phyloP scores from a whole-genome alignment of 108 stramenopile genomes.

The Schizochytrium sp. region DNA sequence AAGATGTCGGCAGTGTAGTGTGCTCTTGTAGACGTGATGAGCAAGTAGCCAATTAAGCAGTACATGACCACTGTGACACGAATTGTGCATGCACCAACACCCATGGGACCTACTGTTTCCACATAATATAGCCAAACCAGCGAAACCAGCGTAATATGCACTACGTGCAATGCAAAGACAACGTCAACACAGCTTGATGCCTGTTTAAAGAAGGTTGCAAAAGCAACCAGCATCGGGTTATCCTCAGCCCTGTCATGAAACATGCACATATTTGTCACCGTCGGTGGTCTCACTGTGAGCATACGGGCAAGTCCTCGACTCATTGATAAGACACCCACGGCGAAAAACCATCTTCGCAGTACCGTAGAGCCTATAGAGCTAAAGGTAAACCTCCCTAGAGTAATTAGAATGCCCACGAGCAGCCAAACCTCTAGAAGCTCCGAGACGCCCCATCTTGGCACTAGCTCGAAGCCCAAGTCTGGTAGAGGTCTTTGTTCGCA shows the following conservation, averaged over 20 bases:
- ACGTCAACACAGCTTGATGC: slow-evolving; percentile 51
- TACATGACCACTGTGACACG: background rate
- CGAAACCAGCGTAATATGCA: slow-evolving; percentile 1
- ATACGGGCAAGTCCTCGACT: background rate
- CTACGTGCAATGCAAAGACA: slow-evolving; percentile 47
- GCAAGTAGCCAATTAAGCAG: background rate
- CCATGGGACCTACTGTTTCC: background rate
- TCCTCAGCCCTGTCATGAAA: background rate
- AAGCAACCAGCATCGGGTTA: background rate
- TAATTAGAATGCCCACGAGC: slow-evolving; percentile 18
- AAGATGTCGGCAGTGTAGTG: slow-evolving; percentile 52
- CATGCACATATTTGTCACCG: background rate
- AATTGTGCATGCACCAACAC: background rate
- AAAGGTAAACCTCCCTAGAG: slow-evolving; percentile 20
- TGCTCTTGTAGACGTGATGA: background rate
- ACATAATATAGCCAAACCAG: slow-evolving; percentile 57
- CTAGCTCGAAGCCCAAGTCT: slow-evolving; percentile 7
- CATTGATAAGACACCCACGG: background rate
- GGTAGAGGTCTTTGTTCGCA: background rate
- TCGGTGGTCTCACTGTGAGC: background rate
- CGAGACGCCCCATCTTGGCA: background rate
- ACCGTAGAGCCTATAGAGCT: slow-evolving; percentile 1
- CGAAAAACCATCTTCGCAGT: slow-evolving; percentile 35
- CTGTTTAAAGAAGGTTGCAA: background rate
- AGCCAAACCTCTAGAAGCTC: slow-evolving; percentile 48